Evolutionary conservation across 2,329 filamentous ascomycete genomes (phyloP), one percentile per base, ranked within the genome.

Genomic region (Fusarium goolgardi): DNA sequence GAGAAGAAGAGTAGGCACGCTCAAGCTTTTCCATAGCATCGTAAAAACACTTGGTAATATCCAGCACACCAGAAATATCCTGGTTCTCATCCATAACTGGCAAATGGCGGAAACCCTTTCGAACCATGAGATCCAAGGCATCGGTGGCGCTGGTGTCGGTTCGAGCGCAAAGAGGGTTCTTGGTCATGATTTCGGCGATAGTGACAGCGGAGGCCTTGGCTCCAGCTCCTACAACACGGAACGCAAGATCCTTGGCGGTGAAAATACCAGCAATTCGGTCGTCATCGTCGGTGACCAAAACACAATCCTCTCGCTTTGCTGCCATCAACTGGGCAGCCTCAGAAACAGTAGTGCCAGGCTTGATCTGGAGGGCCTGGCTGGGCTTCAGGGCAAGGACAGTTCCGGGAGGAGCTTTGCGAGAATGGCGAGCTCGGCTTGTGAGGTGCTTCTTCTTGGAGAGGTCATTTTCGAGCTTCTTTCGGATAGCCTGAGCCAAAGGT

Each of bases 21-120:
- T 99, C 96, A 63, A 99, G 84, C 84, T 99, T 99, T 84, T 99
- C 96, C 96, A 99, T 99, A 43, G 96, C 96, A 81, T 99, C 96
- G 81, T 99, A 99, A 81, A 99, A 99, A 82, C 96, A 99, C 82
- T 98, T 99, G 59, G 96, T 99, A 74, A 99, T 99, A 80, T 99
- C 96, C 55, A 99, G 84, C 71, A 99, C 94, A 83, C 96, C 96
- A 10, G 94, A 97, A 67, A 99, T 99, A 77, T 99, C 95, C 81
- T 99, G 96, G 80, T 99, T 98, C 84, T 99, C 96, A 80, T 99
- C 96, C 96, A 99, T 99, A 70, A 99, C 96, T 5, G 96, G 96
- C 76, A 99, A 81, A 83, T 99, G 96, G 73, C 96, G 90, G 85
- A 99, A 99, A 20, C 96, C 96, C 82, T 98, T 98, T 73, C 95